Percentiles rank a stretch among this genome's conserved stretches.
These are phyloP conservation scores for Ascochyta koolunga DNA, from an alignment of 2,329 filamentous ascomycete genomes.

Conservation along the genomic window DNA sequence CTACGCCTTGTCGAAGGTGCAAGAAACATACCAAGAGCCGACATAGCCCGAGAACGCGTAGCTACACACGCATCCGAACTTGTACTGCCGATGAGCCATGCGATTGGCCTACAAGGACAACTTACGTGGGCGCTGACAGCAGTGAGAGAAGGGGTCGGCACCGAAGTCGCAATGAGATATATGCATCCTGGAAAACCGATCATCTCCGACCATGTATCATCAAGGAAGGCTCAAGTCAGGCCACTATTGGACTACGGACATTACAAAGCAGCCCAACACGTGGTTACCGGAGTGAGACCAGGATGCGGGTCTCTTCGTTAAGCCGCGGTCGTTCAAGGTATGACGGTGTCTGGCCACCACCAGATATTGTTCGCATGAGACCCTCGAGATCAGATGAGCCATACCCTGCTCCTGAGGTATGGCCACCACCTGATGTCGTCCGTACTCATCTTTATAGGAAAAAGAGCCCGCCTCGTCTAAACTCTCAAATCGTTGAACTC, in stretches of 20 bases:
- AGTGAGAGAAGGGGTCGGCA: conserved; percentile 32
- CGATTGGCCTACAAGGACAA: conserved; percentile 31
- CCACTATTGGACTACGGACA: conserved; percentile 31
- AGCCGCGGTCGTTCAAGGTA: conserved; percentile 31
- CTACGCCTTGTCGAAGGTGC: conserved; percentile 40
- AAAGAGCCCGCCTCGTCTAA: conserved; percentile 13
- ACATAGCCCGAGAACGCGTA: conserved; percentile 20
- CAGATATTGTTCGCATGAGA: conserved; percentile 23
- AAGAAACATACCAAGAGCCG: conserved; percentile 30
- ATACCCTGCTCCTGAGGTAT: conserved; percentile 19
- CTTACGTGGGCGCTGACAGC: conserved; percentile 24
- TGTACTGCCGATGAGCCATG: conserved; percentile 35
- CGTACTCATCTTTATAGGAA: conserved; percentile 32
- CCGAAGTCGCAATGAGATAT: conserved; percentile 28
- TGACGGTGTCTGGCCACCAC: conserved; percentile 24
- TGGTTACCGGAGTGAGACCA: conserved; percentile 13
- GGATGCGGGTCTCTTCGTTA: conserved; percentile 25
- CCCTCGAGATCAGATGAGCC: conserved; percentile 1
- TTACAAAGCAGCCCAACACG: conserved; percentile 28
- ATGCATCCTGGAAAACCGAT: conserved; percentile 23
- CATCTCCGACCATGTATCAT: conserved; percentile 24
- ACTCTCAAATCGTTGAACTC: conserved; percentile 31
- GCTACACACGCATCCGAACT: conserved; percentile 26
- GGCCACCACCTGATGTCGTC: conserved; percentile 32
- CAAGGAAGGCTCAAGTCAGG: conserved; percentile 25